Evolutionary conservation across 2,329 filamentous ascomycete species (phyloP).

Genomic region (Aspergillus brunneoviolaceus): DNA sequence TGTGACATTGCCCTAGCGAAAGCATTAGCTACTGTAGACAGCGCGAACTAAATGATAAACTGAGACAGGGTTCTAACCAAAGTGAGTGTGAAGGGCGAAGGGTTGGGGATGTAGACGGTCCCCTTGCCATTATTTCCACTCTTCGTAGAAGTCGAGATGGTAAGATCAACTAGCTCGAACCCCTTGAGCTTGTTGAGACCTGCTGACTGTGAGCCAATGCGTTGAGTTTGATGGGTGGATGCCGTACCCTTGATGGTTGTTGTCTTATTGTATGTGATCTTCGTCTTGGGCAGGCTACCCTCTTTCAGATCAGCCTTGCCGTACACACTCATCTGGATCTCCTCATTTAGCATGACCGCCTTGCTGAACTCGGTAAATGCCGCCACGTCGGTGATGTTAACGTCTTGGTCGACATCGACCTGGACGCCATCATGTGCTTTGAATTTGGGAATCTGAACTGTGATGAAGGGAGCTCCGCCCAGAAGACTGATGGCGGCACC

Average conservation of each 20-base stretch:
- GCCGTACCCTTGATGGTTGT: conserved; percentile 56
- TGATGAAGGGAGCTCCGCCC: conserved; percentile 44
- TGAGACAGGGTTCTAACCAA: conserved; percentile 38
- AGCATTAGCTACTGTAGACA: conserved; percentile 8
- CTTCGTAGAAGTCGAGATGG: conserved; percentile 41
- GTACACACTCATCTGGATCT: conserved; percentile 50
- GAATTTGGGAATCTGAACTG: conserved; percentile 47
- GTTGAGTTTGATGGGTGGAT: not conserved
- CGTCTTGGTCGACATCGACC: conserved; percentile 45
- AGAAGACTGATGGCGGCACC: conserved; percentile 52
- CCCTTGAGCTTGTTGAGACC: conserved; percentile 58
- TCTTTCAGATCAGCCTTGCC: conserved; percentile 55
- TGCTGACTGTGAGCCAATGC: conserved; percentile 27
- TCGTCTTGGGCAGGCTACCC: conserved; percentile 50
- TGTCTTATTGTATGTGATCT: conserved; percentile 57
- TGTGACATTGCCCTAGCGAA: conserved; percentile 53
- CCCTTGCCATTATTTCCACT: conserved; percentile 57
- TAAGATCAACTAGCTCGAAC: conserved; percentile 51
- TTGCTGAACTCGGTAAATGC: conserved; percentile 53
- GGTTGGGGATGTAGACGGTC: conserved; percentile 59
- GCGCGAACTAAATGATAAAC: not conserved
- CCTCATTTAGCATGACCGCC: conserved; percentile 50
- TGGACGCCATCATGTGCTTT: conserved; percentile 45
- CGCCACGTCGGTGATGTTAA: conserved; percentile 44
- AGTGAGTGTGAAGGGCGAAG: conserved; percentile 56